Percentiles rank a stretch among this genome's conserved stretches.
Evolutionary conservation across 345 rosid genomes (phyloP).

Genomic region (Dovyalis caffra): DNA sequence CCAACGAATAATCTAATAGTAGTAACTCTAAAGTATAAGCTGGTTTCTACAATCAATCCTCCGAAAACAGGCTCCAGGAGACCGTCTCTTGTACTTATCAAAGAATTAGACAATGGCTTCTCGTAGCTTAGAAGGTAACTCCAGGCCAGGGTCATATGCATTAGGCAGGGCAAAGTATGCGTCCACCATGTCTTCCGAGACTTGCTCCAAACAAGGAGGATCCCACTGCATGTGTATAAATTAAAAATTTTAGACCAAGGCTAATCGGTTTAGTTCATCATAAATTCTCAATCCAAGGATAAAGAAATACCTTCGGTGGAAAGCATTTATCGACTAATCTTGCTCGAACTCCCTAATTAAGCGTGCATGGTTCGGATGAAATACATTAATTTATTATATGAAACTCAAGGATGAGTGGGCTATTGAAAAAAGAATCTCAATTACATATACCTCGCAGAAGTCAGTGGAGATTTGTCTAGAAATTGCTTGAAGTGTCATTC

Average conservation of each 20-base stretch:
- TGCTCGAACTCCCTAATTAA: slow-evolving; percentile 5
- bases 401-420: too few species aligned
- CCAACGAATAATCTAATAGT: too few species aligned
- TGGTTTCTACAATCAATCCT: too few species aligned
- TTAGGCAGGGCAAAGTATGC: slow-evolving; percentile 15
- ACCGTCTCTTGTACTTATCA: not conserved
- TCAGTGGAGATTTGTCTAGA: not conserved
- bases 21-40: too few species aligned
- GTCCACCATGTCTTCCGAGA: slow-evolving; percentile 16
- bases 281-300: not conserved
- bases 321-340: slow-evolving; percentile 5
- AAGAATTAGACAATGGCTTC: not conserved
- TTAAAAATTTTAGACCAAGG: not conserved
- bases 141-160: not conserved
- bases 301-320: slow-evolving; percentile 4
- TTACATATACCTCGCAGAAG: slow-evolving; percentile 4
- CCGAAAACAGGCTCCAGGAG: too few species aligned
- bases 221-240: slow-evolving; percentile 11
- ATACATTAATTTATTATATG: too few species aligned
- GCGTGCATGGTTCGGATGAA: too few species aligned
- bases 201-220: slow-evolving; percentile 25
- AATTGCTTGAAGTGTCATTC: not conserved
- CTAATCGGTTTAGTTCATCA: not conserved
- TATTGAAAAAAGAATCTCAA: not conserved
- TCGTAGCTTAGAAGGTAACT: not conserved